phyloP scores from a whole-genome alignment of 2,329 filamentous ascomycete genomes.

The Plectosphaerella sp. region DNA sequence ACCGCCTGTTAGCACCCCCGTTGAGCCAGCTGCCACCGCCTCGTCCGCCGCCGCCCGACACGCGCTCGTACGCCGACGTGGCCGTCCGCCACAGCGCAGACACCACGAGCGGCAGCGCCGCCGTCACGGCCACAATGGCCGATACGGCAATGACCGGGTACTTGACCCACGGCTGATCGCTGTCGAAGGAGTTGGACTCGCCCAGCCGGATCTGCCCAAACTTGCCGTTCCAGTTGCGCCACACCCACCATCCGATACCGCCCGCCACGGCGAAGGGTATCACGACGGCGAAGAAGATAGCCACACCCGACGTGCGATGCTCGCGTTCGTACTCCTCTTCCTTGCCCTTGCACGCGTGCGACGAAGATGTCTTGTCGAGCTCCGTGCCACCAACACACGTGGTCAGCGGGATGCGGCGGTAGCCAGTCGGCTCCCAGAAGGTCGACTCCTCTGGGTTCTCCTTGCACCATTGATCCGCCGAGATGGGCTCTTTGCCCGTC shows the following conservation, averaged over 20 bases:
- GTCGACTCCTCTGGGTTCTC: slow-evolving; percentile 65
- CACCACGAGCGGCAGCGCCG: slow-evolving; percentile 65
- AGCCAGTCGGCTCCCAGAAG: slow-evolving; percentile 82
- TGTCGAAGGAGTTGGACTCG: slow-evolving; percentile 59
- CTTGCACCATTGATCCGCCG: slow-evolving; percentile 45
- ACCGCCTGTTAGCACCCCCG: slow-evolving; percentile 61
- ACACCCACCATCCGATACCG: slow-evolving; percentile 78
- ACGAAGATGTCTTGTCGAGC: slow-evolving; percentile 61
- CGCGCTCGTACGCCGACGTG: slow-evolving; percentile 45
- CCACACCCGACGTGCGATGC: slow-evolving; percentile 65
- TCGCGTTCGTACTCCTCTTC: slow-evolving; percentile 75
- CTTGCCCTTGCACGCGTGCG: slow-evolving; percentile 68
- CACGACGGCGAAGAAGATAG: slow-evolving; percentile 80
- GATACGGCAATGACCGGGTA: slow-evolving; percentile 75
- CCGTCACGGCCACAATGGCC: slow-evolving; percentile 55
- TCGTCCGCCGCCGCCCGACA: slow-evolving; percentile 42
- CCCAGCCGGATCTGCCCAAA: slow-evolving; percentile 91
- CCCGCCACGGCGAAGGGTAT: slow-evolving; percentile 69
- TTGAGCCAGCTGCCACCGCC: slow-evolving; percentile 44
- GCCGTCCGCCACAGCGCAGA: slow-evolving; percentile 68
- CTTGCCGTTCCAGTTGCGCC: slow-evolving; percentile 78
- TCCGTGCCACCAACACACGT: slow-evolving; percentile 77
- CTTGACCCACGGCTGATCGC: slow-evolving; percentile 72
- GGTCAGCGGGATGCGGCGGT: slow-evolving; percentile 82
- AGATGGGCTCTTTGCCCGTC: slow-evolving; percentile 59